Evolutionary conservation across 2,329 filamentous ascomycete genomes (phyloP).

Genomic region (Septoria linicola): DNA sequence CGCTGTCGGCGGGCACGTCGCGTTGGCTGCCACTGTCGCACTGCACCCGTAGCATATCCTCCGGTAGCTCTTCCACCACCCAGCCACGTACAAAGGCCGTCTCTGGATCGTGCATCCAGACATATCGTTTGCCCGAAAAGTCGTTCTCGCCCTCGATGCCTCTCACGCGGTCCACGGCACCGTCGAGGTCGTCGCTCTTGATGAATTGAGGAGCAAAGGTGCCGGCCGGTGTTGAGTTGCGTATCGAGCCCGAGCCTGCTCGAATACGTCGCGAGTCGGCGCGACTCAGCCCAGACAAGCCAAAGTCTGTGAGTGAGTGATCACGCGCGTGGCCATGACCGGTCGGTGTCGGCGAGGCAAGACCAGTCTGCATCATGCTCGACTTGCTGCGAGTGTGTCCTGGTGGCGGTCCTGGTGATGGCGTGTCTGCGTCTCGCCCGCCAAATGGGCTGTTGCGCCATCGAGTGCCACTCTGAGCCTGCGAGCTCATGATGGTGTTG

Average conservation of each 20-base stretch:
- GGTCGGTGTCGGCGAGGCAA: constrained; percentile 43
- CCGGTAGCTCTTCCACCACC: constrained; percentile 77
- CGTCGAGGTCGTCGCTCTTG: constrained; percentile 74
- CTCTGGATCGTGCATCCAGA: constrained; percentile 89
- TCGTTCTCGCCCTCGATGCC: constrained; percentile 97
- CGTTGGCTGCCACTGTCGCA: constrained; percentile 92
- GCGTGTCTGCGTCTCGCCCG: constrained; percentile 60
- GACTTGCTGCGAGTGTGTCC: constrained; percentile 68
- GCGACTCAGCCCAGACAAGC: constrained; percentile 25
- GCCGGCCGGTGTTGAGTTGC: constrained; percentile 64
- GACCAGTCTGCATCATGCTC: constrained; percentile 65
- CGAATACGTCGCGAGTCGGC: constrained; percentile 38
- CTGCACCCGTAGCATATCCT: constrained; percentile 74
- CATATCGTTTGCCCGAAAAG: constrained; percentile 97
- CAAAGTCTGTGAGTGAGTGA: constrained; percentile 61
- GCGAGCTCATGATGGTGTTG: constrained; percentile 50
- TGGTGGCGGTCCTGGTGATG: constrained; percentile 60
- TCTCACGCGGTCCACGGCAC: constrained; percentile 54
- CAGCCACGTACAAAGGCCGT: constrained; percentile 89
- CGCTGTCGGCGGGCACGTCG: constrained; percentile 78
- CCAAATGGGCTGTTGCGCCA: constrained; percentile 80
- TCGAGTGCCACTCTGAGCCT: constrained; percentile 62
- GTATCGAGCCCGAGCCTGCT: constrained; percentile 64
- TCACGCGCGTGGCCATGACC: constrained; percentile 67
- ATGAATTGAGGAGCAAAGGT: constrained; percentile 98